Percentiles rank a stretch among this genome's conserved stretches.
phyloP scores from a whole-genome alignment of 169 alveolate genomes.

The Cryptosporidium canis region DNA sequence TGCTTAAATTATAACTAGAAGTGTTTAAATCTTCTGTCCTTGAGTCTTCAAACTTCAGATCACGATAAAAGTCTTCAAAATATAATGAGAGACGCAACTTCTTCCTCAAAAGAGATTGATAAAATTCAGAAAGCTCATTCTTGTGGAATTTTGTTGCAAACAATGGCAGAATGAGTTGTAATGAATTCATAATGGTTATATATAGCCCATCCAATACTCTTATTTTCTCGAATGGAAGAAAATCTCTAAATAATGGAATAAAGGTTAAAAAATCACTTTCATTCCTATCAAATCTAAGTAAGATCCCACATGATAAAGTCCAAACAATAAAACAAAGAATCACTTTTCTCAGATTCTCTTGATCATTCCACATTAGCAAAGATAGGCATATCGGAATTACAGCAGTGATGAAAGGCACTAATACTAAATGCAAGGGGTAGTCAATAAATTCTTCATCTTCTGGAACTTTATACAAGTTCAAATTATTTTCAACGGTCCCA shows the following conservation, averaged over 20 bases:
- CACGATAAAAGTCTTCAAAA: conserved; percentile 31
- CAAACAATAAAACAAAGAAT: conserved; percentile 39
- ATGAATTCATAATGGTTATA: conserved; percentile 47
- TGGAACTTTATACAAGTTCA: neutral
- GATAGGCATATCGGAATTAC: conserved; percentile 61
- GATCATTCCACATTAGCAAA: conserved; percentile 51
- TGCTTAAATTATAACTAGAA: neutral
- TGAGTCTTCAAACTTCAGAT: neutral
- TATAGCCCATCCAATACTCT: conserved; percentile 60
- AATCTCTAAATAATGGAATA: conserved; percentile 56
- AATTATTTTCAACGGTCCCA: conserved; percentile 49
- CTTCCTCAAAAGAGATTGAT: conserved; percentile 51
- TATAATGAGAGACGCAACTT: conserved; percentile 20
- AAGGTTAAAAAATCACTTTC: conserved; percentile 33
- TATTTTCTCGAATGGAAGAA: conserved; percentile 64
- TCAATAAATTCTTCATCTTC: conserved; percentile 54
- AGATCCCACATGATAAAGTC: conserved; percentile 38
- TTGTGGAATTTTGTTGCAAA: neutral
- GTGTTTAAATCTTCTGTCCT: neutral
- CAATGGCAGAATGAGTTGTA: conserved; percentile 36
- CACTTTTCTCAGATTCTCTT: conserved; percentile 31
- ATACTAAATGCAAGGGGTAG: conserved; percentile 28
- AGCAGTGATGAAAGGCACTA: conserved; percentile 52
- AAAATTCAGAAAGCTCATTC: conserved; percentile 52
- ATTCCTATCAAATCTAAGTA: conserved; percentile 38